phyloP scores from a whole-genome alignment of 2,329 filamentous ascomycete genomes.

The Domatiomyces globalis region DNA sequence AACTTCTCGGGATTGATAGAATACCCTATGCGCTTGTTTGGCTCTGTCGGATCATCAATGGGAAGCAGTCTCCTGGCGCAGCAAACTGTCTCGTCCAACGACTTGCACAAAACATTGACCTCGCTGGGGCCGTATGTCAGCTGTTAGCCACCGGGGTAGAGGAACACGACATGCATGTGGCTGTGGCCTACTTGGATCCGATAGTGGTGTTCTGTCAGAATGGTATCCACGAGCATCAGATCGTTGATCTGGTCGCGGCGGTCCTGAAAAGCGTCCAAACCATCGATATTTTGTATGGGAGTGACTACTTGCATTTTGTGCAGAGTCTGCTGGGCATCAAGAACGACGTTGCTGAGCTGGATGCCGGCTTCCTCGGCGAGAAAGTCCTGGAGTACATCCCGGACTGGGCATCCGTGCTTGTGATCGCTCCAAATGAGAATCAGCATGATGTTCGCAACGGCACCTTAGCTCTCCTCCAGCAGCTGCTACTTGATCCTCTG shows the following conservation, averaged over 20 bases:
- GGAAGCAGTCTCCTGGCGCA: conserved; percentile 42
- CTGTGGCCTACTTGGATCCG: conserved; percentile 45
- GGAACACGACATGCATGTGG: conserved; percentile 37
- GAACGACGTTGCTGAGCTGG: conserved; percentile 18
- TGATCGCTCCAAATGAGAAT: conserved; percentile 35
- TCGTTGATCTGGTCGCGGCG: conserved; percentile 27
- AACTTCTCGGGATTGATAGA: conserved; percentile 8
- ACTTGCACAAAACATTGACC: conserved; percentile 39
- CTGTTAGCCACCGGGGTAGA: conserved; percentile 42
- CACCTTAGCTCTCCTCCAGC: conserved; percentile 31
- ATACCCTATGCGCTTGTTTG: conserved; percentile 32
- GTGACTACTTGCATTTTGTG: conserved; percentile 39
- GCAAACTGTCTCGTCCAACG: conserved; percentile 44
- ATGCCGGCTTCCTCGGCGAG: conserved; percentile 22
- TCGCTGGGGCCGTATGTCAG: conserved; percentile 33
- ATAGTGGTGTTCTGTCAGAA: conserved; percentile 40
- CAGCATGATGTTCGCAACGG: conserved; percentile 28
- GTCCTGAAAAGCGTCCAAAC: conserved; percentile 34
- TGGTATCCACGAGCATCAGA: conserved; percentile 24
- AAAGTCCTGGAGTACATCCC: conserved; percentile 29
- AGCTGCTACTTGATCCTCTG: conserved; percentile 27
- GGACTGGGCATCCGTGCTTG: conserved; percentile 38
- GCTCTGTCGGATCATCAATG: conserved; percentile 50
- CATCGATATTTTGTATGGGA: conserved; percentile 34
- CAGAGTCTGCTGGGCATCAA: conserved; percentile 35